These are phyloP conservation scores for Wallacemonas sp. DNA, from an alignment of 208 protist species.

Conservation along the genomic window DNA sequence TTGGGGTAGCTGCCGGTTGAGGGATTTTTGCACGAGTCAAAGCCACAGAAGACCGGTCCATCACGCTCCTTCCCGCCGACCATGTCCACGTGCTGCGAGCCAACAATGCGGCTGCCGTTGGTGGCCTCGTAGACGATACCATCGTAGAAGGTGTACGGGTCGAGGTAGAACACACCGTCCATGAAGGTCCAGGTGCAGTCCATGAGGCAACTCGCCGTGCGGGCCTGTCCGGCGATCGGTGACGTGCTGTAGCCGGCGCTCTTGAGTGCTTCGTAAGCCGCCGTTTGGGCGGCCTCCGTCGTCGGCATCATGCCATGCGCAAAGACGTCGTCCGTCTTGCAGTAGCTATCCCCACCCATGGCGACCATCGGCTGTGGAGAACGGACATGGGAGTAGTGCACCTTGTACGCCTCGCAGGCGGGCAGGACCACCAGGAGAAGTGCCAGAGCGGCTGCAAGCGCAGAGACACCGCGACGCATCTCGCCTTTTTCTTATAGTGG, in stretches of 20 bases:
- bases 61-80: not conserved
- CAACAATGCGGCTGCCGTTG: slow-evolving; percentile 10
- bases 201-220: slow-evolving; percentile 34
- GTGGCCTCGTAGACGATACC: slow-evolving; percentile 34
- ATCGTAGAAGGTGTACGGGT: slow-evolving; percentile 48
- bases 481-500: no score
- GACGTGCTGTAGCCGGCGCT: slow-evolving; percentile 20
- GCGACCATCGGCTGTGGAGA: slow-evolving; percentile 1
- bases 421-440: slow-evolving; percentile 14
- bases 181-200: slow-evolving; percentile 58
- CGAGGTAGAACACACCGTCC: slow-evolving; percentile 45
- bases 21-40: slow-evolving; percentile 31
- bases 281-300: slow-evolving; percentile 23
- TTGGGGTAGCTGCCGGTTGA: slow-evolving; percentile 10
- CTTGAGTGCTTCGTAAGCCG: slow-evolving; percentile 13
- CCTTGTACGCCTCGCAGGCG: slow-evolving; percentile 30
- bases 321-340: slow-evolving; percentile 19
- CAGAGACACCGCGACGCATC: not conserved
- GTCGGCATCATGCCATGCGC: slow-evolving; percentile 68
- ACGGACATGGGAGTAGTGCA: slow-evolving; percentile 30
- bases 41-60: slow-evolving; percentile 12
- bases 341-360: slow-evolving; percentile 26
- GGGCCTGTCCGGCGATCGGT: slow-evolving; percentile 44
- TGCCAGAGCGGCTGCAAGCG: not conserved
- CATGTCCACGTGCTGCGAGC: slow-evolving; percentile 11